Evolutionary conservation across 176 grass and related monocot species (phyloP).

Genomic region (Dactylis glomerata): DNA sequence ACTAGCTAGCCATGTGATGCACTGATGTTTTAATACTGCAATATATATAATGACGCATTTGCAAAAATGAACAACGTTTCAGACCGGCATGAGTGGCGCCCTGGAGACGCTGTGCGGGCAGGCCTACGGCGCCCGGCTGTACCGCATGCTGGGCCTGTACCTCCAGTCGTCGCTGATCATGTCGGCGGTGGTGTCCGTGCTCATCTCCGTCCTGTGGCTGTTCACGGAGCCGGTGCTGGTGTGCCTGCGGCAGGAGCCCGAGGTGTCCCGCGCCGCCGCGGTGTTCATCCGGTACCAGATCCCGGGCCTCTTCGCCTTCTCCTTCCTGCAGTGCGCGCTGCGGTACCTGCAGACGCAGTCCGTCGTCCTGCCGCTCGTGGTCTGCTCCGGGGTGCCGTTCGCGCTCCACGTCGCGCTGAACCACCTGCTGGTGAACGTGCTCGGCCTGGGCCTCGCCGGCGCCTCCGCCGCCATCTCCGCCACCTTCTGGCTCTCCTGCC

Average conservation of each 20-base stretch:
- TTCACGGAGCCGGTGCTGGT: slow-evolving; percentile 66
- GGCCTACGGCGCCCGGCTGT: slow-evolving; percentile 60
- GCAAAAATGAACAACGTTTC: background rate
- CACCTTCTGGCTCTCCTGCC: slow-evolving; percentile 58
- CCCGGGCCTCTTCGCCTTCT: slow-evolving; percentile 66
- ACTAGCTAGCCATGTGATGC: background rate
- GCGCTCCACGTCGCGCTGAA: slow-evolving; percentile 50
- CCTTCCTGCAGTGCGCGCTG: slow-evolving; percentile 62
- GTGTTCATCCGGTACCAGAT: slow-evolving; percentile 51
- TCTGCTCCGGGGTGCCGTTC: slow-evolving; percentile 62
- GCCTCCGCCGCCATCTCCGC: slow-evolving; percentile 33
- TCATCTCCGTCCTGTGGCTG: slow-evolving; percentile 65
- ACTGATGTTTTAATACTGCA: background rate
- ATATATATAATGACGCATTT: background rate
- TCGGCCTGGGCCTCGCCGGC: slow-evolving; percentile 55
- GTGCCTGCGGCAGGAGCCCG: slow-evolving; percentile 54
- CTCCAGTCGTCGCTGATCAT: slow-evolving; percentile 76
- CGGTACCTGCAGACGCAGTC: slow-evolving; percentile 88
- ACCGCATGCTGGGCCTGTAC: slow-evolving; percentile 74
- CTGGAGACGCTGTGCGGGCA: slow-evolving; percentile 95
- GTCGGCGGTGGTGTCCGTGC: slow-evolving; percentile 34
- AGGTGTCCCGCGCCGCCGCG: slow-evolving; percentile 52
- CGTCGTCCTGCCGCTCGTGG: slow-evolving; percentile 52
- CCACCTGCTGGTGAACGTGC: slow-evolving; percentile 51
- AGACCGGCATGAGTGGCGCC: slow-evolving; percentile 75